Conservation (phyloP, 805 yeast species). For the Saccharomycopsis javanensis region DNA sequence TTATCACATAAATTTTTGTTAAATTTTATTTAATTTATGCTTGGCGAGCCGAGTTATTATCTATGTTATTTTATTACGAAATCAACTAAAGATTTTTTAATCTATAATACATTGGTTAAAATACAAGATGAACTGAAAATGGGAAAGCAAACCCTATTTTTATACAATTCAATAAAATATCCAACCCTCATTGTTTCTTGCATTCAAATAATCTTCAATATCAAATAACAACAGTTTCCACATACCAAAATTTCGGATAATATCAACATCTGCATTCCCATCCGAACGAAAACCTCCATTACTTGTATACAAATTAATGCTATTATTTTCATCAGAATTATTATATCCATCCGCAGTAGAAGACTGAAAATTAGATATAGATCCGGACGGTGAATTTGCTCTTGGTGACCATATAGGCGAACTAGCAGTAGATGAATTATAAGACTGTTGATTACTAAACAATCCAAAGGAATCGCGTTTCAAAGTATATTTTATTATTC, state of each 20-base stretch:
- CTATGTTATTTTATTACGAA: no score
- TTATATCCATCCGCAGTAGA: neutral
- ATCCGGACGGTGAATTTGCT: neutral
- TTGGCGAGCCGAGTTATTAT: no score
- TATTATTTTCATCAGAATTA: neutral
- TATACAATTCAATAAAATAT: neutral
- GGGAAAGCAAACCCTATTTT: neutral
- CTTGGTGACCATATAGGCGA: neutral
- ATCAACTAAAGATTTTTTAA: no score
- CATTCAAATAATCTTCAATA: constrained; percentile 4
- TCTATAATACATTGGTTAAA: neutral
- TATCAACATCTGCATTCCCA: neutral
- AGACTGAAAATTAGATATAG: neutral
- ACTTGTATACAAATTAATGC: neutral
- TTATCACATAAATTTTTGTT: no score
- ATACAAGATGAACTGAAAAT: no score
- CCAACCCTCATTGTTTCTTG: constrained; percentile 10
- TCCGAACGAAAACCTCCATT: neutral
- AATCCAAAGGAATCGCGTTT: neutral
- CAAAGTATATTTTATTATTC: neutral
- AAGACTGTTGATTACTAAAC: neutral
- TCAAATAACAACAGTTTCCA: constrained; percentile 9
- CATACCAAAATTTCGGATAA: neutral
- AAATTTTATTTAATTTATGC: no score
- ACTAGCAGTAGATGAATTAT: neutral